Evolutionary conservation across 2,329 filamentous ascomycete genomes (phyloP).

Genomic region (Diaporthe vexans): DNA sequence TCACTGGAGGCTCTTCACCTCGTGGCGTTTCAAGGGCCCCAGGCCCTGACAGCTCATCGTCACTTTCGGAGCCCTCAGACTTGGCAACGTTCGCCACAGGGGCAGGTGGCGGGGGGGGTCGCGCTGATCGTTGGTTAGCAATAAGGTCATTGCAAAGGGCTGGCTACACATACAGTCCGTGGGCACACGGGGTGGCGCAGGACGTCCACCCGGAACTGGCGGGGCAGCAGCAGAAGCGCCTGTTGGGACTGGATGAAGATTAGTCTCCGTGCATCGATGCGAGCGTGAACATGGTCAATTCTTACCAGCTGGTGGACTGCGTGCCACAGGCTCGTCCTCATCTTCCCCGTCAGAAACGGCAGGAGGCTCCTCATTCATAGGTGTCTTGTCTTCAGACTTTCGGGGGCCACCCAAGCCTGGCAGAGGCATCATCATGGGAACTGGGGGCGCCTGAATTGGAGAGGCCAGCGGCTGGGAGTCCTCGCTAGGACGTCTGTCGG

Average conservation of each 20-base stretch:
- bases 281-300: constrained; percentile 46
- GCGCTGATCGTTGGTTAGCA: constrained; percentile 64
- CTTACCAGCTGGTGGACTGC: constrained; percentile 41
- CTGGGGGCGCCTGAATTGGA: constrained; percentile 64
- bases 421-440: constrained; percentile 74
- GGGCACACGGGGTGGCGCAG: constrained; percentile 70
- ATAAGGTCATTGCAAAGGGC: constrained; percentile 9
- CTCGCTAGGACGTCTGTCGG: constrained; percentile 59
- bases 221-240: constrained; percentile 53
- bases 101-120: constrained; percentile 71
- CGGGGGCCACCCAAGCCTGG: constrained; percentile 78
- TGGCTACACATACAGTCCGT: constrained; percentile 68
- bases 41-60: constrained; percentile 82
- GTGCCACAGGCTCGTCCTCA: constrained; percentile 53
- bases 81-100: constrained; percentile 72
- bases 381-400: constrained; percentile 58
- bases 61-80: constrained; percentile 84
- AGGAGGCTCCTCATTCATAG: constrained; percentile 62
- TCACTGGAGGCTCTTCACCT: constrained; percentile 54
- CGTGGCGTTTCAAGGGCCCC: constrained; percentile 58
- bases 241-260: constrained; percentile 49
- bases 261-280: constrained; percentile 42
- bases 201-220: constrained; percentile 64
- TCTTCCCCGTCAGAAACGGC: constrained; percentile 48
- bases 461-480: constrained; percentile 60